Conservation (phyloP, 371 early-diverging fungal genomes). For the Dichotomocladium elegans region DNA sequence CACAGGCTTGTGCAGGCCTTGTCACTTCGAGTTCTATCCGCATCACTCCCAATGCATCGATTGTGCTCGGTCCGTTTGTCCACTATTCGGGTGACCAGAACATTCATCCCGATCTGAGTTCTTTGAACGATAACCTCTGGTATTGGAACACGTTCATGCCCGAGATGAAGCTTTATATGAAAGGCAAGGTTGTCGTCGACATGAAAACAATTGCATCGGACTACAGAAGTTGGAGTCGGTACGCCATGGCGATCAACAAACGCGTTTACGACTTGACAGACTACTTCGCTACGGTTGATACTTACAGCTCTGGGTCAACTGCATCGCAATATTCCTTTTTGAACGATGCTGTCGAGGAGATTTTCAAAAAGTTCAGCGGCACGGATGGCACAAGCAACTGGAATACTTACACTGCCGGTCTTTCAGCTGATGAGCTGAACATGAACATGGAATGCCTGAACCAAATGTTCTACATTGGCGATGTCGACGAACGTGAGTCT, state of each 20-base stretch:
- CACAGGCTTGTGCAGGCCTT: constrained; percentile 50
- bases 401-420: constrained; percentile 37
- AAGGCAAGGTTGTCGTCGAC: constrained; percentile 61
- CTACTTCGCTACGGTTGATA: constrained; percentile 55
- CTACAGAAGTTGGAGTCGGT: constrained; percentile 41
- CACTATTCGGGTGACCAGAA: constrained; percentile 45
- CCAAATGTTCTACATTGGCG: constrained; percentile 84
- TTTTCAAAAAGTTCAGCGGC: constrained; percentile 70
- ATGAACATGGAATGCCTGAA: constrained; percentile 70
- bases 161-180: constrained; percentile 59
- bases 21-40: constrained; percentile 33
- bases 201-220: constrained; percentile 42
- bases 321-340: constrained; percentile 46
- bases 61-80: constrained; percentile 22
- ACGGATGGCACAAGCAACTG: constrained; percentile 63
- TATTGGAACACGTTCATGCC: constrained; percentile 64
- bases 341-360: constrained; percentile 48
- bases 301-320: constrained; percentile 34
- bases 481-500: constrained; percentile 80
- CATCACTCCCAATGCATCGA: constrained; percentile 28
- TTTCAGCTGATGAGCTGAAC: constrained; percentile 32
- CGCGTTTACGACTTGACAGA: constrained; percentile 75
- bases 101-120: constrained; percentile 13
- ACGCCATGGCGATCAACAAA: constrained; percentile 67
- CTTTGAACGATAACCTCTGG: constrained; percentile 50